Conservation (phyloP, 2,329 filamentous ascomycete genomes). For the Alternaria incomplexa region DNA sequence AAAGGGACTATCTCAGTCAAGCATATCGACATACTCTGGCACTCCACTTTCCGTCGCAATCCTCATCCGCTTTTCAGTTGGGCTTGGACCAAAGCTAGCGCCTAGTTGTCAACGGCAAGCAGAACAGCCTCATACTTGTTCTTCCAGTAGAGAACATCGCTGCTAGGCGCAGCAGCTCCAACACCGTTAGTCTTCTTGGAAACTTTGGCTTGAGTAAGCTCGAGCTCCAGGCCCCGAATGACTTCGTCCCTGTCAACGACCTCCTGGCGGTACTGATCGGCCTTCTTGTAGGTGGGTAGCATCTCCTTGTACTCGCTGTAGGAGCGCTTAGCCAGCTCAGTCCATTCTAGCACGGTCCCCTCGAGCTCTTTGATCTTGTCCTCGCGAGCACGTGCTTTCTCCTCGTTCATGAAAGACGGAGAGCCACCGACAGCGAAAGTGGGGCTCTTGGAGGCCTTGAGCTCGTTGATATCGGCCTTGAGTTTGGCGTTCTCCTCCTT, state of each 20-base stretch:
- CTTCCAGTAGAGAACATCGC: conserved; percentile 31
- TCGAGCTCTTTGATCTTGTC: conserved; percentile 18
- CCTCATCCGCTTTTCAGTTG: background rate
- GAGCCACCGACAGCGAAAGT: background rate
- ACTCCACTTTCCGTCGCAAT: background rate
- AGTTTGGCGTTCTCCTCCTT: conserved; percentile 12
- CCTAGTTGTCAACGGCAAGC: conserved; percentile 16
- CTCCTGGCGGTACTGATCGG: conserved; percentile 23
- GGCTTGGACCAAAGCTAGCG: background rate
- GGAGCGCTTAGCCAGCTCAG: conserved; percentile 30
- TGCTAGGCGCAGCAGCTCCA: background rate
- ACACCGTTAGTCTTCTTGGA: conserved; percentile 16
- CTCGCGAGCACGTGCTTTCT: conserved; percentile 7
- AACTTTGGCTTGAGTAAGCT: conserved; percentile 21
- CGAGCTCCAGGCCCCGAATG: conserved; percentile 23
- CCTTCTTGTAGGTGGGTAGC: conserved; percentile 26
- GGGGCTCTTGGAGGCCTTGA: conserved; percentile 1
- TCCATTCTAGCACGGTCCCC: conserved; percentile 24
- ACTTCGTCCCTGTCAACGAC: conserved; percentile 17
- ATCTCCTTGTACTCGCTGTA: conserved; percentile 36
- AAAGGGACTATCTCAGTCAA: background rate
- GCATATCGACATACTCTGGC: background rate
- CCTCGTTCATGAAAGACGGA: background rate
- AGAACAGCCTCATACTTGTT: conserved; percentile 33
- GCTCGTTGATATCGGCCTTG: conserved; percentile 1